phyloP scores from a whole-genome alignment of 2,329 filamentous ascomycete genomes.

The Pseudocercospora ulei region DNA sequence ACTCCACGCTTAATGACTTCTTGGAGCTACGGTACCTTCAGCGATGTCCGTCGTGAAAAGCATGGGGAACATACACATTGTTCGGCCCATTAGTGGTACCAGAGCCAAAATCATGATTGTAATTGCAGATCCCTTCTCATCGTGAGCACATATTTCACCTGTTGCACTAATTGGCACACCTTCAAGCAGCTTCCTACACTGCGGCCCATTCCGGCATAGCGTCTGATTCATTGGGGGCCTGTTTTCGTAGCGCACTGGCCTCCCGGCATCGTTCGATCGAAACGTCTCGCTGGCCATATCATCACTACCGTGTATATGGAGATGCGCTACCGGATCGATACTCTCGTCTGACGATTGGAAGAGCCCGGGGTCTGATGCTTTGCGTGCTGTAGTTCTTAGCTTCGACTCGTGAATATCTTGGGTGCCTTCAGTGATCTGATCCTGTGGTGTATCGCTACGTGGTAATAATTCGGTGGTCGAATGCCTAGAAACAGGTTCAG shows the following conservation, averaged over 20 bases:
- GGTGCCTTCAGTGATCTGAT: background rate
- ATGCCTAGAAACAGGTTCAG: background rate
- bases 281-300: constrained; percentile 31
- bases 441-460: background rate
- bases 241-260: constrained; percentile 28
- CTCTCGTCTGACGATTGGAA: background rate
- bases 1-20: constrained; percentile 85
- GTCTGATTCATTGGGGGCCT: constrained; percentile 26
- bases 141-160: constrained; percentile 10
- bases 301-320: constrained; percentile 23
- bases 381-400: background rate
- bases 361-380: background rate
- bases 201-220: constrained; percentile 32
- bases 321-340: too few species aligned
- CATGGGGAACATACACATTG: constrained; percentile 22
- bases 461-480: too few species aligned
- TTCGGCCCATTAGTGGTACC: constrained; percentile 27
- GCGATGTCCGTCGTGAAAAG: background rate
- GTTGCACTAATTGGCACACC: constrained; percentile 16
- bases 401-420: background rate
- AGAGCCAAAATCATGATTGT: constrained; percentile 31
- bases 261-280: constrained; percentile 29
- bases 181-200: constrained; percentile 33
- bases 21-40: constrained; percentile 38
- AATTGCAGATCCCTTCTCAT: constrained; percentile 30